These are phyloP conservation scores for Hypoxylon perforatum DNA, from an alignment of 495 filamentous ascomycete species.

Conservation along the genomic window DNA sequence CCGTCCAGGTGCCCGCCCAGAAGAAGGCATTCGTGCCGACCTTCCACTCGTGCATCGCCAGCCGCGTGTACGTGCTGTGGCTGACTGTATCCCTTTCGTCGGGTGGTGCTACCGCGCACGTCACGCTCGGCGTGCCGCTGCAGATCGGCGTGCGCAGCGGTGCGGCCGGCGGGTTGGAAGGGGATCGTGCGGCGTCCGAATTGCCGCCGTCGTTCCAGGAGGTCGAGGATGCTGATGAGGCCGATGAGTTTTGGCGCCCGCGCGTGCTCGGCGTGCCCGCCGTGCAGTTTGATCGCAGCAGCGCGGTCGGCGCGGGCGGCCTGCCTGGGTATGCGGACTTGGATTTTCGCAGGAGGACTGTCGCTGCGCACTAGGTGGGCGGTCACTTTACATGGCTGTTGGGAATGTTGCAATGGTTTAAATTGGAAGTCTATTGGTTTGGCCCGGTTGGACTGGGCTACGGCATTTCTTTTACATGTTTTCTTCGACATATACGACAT, in stretches of 20 bases:
- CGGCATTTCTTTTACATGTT: no score
- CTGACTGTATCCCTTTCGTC: slow-evolving; percentile 72
- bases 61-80: slow-evolving; percentile 80
- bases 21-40: slow-evolving; percentile 83
- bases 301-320: neutral
- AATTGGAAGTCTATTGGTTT: no score
- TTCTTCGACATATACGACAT: no score
- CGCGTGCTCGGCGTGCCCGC: slow-evolving; percentile 52
- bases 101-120: slow-evolving; percentile 61
- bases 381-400: no score
- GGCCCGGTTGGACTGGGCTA: no score
- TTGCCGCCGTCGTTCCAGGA: slow-evolving; percentile 52
- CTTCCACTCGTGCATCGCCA: slow-evolving; percentile 87
- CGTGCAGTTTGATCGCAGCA: slow-evolving; percentile 29
- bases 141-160: slow-evolving; percentile 67
- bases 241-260: slow-evolving; percentile 62
- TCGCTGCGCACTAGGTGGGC: slow-evolving; percentile 26
- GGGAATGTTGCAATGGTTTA: no score
- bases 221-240: slow-evolving; percentile 46
- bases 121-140: slow-evolving; percentile 78
- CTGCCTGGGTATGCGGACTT: slow-evolving; percentile 52
- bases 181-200: slow-evolving; percentile 11
- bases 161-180: no score
- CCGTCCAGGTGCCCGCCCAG: slow-evolving; percentile 73
- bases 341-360: slow-evolving; percentile 18